Evolutionary conservation across 768 basidiomycete species (phyloP).

Genomic region (Neoboletus subvelutipes): DNA sequence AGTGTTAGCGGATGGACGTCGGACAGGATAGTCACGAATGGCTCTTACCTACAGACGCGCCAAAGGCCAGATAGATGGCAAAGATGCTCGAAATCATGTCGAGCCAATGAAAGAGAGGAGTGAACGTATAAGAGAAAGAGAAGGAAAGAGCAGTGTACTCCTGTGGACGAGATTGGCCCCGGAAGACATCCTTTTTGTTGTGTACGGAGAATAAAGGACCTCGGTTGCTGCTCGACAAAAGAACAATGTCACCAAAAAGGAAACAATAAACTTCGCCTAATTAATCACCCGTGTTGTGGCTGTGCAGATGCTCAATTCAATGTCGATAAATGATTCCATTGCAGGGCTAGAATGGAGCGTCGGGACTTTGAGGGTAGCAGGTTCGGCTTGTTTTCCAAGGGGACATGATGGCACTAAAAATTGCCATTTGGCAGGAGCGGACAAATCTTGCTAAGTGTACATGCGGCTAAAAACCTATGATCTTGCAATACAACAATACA

Average conservation of each 20-base stretch:
- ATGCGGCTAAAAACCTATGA: slow-evolving; percentile 6
- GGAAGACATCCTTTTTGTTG: slow-evolving; percentile 31
- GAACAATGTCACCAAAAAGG: slow-evolving; percentile 21
- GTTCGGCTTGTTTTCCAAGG: no score
- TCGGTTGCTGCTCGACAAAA: slow-evolving; percentile 21
- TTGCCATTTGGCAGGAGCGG: neutral
- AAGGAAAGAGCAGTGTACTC: slow-evolving; percentile 26
- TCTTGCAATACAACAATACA: slow-evolving; percentile 13
- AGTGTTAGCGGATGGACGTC: neutral
- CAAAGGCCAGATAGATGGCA: slow-evolving; percentile 35
- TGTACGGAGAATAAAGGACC: slow-evolving; percentile 25
- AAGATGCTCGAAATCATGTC: slow-evolving; percentile 43
- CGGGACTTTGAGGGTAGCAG: neutral
- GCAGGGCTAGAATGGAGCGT: no score
- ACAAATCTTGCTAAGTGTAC: slow-evolving; percentile 11
- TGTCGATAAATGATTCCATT: neutral
- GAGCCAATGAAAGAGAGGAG: slow-evolving; percentile 25
- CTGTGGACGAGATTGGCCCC: slow-evolving; percentile 4
- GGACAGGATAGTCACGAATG: neutral
- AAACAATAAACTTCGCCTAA: slow-evolving; percentile 29
- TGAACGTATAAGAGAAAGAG: slow-evolving; percentile 18
- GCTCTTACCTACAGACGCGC: slow-evolving; percentile 40
- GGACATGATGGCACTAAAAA: neutral
- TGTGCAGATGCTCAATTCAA: neutral
- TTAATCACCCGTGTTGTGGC: slow-evolving; percentile 12